phyloP scores from a whole-genome alignment of 345 rosid species.

The Heritiera littoralis region DNA sequence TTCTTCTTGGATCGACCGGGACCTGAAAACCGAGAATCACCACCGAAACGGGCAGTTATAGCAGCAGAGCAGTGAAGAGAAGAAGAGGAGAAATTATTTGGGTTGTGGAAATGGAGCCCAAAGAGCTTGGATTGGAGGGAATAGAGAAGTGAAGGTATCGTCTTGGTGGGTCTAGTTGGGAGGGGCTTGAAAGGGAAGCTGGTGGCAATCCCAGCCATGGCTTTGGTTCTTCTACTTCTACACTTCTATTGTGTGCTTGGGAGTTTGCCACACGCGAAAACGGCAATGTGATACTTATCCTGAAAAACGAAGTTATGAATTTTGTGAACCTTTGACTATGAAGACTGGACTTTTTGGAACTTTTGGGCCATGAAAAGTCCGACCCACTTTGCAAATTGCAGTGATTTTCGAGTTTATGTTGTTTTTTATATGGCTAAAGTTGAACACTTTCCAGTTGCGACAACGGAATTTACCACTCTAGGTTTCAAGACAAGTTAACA shows the following conservation, averaged over 20 bases:
- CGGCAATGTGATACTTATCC: constrained; percentile 19
- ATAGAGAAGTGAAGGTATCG: constrained; percentile 27
- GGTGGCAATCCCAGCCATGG: constrained; percentile 77
- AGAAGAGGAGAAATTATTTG: constrained; percentile 26
- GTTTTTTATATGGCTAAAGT: neutral
- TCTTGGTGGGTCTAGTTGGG: constrained; percentile 31
- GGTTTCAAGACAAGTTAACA: neutral
- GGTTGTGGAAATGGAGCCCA: constrained; percentile 43
- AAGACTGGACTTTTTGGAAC: too few relatives aligned
- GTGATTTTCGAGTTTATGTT: neutral
- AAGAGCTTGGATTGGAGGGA: constrained; percentile 50
- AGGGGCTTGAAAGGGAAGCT: constrained; percentile 40
- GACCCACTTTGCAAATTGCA: neutral
- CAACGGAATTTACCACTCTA: neutral
- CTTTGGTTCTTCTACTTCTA: neutral
- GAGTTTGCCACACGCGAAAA: neutral
- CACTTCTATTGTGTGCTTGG: neutral
- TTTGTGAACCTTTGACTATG: neutral
- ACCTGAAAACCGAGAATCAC: constrained; percentile 28
- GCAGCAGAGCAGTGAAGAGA: constrained; percentile 35
- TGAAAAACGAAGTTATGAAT: neutral
- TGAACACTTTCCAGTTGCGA: neutral
- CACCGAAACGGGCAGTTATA: constrained; percentile 58
- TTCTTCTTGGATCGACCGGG: constrained; percentile 41
- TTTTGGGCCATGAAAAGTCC: neutral